phyloP scores from a whole-genome alignment of 176 grass and related monocot species.

The Carex myosuroides region DNA sequence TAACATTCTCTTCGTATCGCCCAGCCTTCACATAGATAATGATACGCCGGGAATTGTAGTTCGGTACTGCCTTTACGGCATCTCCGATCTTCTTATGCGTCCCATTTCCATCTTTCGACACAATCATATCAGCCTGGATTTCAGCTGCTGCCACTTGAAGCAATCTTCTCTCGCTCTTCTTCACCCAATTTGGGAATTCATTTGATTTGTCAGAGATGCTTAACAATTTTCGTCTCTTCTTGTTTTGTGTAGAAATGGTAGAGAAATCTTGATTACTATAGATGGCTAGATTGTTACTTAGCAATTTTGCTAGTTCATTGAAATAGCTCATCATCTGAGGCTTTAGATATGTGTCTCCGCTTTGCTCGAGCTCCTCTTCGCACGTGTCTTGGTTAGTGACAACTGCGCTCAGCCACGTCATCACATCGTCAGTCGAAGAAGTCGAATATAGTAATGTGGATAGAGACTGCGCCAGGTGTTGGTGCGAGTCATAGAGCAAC shows the following conservation, averaged over 20 bases:
- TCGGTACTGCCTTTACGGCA: constrained; percentile 34
- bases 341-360: constrained; percentile 15
- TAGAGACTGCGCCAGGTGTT: constrained; percentile 33
- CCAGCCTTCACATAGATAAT: constrained; percentile 40
- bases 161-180: constrained; percentile 28
- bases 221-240: constrained; percentile 27
- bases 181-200: constrained; percentile 45
- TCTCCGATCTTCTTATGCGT: constrained; percentile 29
- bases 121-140: constrained; percentile 42
- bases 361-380: constrained; percentile 33
- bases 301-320: constrained; percentile 32
- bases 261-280: constrained; percentile 36
- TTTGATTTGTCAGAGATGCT: background rate
- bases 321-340: constrained; percentile 27
- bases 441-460: background rate
- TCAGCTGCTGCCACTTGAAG: constrained; percentile 20
- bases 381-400: constrained; percentile 63
- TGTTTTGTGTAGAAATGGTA: constrained; percentile 30
- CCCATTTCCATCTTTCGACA: constrained; percentile 32
- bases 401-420: constrained; percentile 52
- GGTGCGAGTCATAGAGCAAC: constrained; percentile 35
- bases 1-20: constrained; percentile 36
- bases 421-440: constrained; percentile 30
- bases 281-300: constrained; percentile 64
- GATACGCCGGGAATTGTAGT: constrained; percentile 27